A percentile compares a stretch with the other conserved stretches of the same genome.
phyloP scores from a whole-genome alignment of 352 stramenopile genomes.

The Globisporangium polare region DNA sequence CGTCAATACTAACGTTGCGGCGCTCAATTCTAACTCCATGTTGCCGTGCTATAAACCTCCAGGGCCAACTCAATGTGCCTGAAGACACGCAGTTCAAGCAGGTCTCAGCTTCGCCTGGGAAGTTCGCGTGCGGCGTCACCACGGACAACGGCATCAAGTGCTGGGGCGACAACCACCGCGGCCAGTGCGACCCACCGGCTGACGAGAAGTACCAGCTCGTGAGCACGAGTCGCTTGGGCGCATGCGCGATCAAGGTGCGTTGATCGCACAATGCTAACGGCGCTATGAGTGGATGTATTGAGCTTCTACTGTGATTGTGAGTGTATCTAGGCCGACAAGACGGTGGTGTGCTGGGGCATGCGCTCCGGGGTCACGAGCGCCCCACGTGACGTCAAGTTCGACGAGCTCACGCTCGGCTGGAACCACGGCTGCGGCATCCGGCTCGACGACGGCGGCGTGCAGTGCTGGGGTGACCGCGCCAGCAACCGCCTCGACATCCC shows the following conservation, averaged over 20 bases:
- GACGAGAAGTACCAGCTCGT: slow-evolving; percentile 57
- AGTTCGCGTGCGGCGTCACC: slow-evolving; percentile 67
- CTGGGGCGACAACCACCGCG: slow-evolving; percentile 75
- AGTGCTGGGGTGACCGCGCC: slow-evolving; percentile 60
- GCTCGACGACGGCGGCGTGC: slow-evolving; percentile 53
- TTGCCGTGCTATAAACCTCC: background rate
- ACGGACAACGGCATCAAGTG: slow-evolving; percentile 46
- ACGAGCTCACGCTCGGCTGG: slow-evolving; percentile 54
- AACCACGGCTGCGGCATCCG: slow-evolving; percentile 73
- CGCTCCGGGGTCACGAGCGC: slow-evolving; percentile 52
- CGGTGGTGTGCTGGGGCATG: slow-evolving; percentile 67
- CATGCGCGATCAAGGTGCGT: slow-evolving; percentile 53
- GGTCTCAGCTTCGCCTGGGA: slow-evolving; percentile 56
- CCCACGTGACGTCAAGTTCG: slow-evolving; percentile 48
- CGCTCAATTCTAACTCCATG: background rate
- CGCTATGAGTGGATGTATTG: background rate
- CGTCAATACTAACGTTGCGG: too few relatives aligned
- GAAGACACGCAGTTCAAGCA: slow-evolving; percentile 41
- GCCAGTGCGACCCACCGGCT: slow-evolving; percentile 41
- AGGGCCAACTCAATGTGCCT: slow-evolving; percentile 54
- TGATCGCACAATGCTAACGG: background rate
- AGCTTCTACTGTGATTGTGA: background rate
- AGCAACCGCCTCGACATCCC: slow-evolving; percentile 20
- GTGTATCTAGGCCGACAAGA: slow-evolving; percentile 39
- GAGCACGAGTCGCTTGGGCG: slow-evolving; percentile 58